Base-by-base conservation (phyloP, 805 yeast species). In the Candida railenensis region DNA sequence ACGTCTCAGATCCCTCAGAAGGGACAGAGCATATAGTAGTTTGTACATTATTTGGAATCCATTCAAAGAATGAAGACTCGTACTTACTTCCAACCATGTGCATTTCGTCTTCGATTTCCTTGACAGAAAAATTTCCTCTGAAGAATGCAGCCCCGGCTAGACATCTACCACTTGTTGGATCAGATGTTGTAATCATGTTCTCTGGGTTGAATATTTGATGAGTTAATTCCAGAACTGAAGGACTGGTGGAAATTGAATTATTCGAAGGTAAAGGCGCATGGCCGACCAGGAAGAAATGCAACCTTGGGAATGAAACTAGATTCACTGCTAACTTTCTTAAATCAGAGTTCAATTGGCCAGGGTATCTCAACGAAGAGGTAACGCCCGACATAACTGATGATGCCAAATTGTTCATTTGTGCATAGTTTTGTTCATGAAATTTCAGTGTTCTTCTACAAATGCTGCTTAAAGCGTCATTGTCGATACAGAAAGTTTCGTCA, bases 21-120 rank as follows among this genome's bases (percentile, higher is more conserved):
- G 97, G 87, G 50, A 89, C 94, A 20, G 91, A 82, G 71, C 97
- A 90, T 47, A 90, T 88, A 42, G 97, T 89, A 34, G 96, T 86
- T 75, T 90, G 96, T 54, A 90, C 95, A 63, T 90, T 90, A 69
- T 88, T 88, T 59, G 97, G 96, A 71, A 90, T 90, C 96, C 96
- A 90, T 68, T 89, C 96, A 45, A 90, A 96, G 61, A 90, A 90
- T 67, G 86, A 83, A 49, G 84, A 81, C 20, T 89, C 77, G 70
- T 89, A 86, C 71, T 86, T 84, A 51, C 85, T 81, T 73, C 89
- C 94, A 51, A 87, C 87, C 65, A 82, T 82, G 67, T 75, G 81
- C 90, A 89, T 88, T 69, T 89, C 95, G 65, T 90, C 97, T 67
- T 90, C 97, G 51, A 90, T 96, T 73, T 90, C 97, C 70, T 88